A percentile compares a stretch with the other conserved stretches of the same genome.
phyloP scores from a whole-genome alignment of 768 basidiomycete species.

The Amanita thiersii region DNA sequence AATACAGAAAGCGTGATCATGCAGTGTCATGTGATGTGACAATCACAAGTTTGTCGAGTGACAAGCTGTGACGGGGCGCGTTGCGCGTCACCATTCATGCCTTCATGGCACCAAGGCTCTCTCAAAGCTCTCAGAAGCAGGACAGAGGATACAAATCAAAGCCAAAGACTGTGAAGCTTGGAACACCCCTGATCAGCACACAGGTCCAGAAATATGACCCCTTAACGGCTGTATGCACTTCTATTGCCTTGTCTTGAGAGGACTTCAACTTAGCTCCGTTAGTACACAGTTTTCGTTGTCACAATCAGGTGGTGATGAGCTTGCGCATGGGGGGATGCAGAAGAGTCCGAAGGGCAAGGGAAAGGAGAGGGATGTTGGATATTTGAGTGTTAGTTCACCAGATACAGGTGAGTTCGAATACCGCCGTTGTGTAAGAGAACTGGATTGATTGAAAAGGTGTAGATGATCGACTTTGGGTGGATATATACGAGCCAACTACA shows the following conservation, averaged over 20 bases:
- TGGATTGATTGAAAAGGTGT: not conserved
- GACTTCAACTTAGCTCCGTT: conserved; percentile 8
- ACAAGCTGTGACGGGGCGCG: too few relatives aligned
- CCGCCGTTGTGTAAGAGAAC: not conserved
- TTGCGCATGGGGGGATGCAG: not conserved
- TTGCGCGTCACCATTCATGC: not conserved
- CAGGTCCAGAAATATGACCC: conserved; percentile 21
- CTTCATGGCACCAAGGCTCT: conserved; percentile 1
- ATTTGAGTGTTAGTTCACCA: not conserved
- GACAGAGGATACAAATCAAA: not conserved
- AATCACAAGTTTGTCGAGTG: not conserved
- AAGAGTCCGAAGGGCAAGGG: conserved; percentile 18
- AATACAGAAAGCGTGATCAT: not conserved
- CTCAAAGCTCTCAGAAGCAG: not conserved
- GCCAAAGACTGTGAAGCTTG: conserved; percentile 7
- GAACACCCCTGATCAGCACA: not conserved
- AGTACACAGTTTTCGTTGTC: conserved; percentile 19
- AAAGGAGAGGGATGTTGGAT: conserved; percentile 9
- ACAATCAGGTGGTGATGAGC: not conserved
- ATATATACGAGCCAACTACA: conserved; percentile 51
- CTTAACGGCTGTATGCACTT: conserved; percentile 22
- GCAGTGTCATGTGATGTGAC: not conserved
- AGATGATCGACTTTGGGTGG: conserved; percentile 50
- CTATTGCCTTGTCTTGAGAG: not conserved
- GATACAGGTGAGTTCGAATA: conserved; percentile 3